phyloP scores from a whole-genome alignment of 192 early-diverging fungal species.

The Linnemannia elongata region DNA sequence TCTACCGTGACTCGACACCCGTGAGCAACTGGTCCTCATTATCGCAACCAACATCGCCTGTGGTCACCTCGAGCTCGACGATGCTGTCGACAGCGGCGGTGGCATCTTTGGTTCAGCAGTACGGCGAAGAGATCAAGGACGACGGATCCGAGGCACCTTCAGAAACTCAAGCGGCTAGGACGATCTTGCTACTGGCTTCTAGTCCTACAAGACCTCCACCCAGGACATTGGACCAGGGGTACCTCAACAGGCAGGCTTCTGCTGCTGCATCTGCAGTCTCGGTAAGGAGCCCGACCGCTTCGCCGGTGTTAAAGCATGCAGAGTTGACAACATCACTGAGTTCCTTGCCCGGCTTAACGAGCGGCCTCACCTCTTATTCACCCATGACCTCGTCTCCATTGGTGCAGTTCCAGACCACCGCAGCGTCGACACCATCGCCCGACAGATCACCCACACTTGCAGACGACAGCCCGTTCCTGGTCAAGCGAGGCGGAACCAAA shows the following conservation, averaged over 20 bases:
- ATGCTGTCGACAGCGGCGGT: not conserved
- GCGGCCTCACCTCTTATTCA: conserved; percentile 12
- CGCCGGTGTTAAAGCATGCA: not conserved
- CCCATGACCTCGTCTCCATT: conserved; percentile 40
- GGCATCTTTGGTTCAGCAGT: not conserved
- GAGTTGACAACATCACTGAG: not conserved
- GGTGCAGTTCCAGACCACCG: conserved; percentile 25
- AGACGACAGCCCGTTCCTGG: conserved; percentile 9
- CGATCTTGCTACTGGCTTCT: conserved; percentile 35
- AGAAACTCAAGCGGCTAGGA: conserved; percentile 27
- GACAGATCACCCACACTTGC: not conserved
- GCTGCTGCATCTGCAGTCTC: not conserved
- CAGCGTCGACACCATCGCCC: conserved; percentile 14
- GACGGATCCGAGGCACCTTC: not conserved
- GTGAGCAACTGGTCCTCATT: conserved; percentile 20
- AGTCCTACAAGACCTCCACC: conserved; percentile 24
- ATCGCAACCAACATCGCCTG: conserved; percentile 16
- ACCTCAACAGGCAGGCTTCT: not conserved
- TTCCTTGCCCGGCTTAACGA: not conserved
- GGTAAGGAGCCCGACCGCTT: not conserved
- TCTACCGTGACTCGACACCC: conserved; percentile 21
- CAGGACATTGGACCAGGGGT: conserved; percentile 4
- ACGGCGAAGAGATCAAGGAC: not conserved
- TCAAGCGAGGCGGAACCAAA: not conserved
- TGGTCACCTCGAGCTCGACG: not conserved